Evolutionary conservation across 2,329 filamentous ascomycete species (phyloP).

Genomic region (Golovinomyces cichoracearum): DNA sequence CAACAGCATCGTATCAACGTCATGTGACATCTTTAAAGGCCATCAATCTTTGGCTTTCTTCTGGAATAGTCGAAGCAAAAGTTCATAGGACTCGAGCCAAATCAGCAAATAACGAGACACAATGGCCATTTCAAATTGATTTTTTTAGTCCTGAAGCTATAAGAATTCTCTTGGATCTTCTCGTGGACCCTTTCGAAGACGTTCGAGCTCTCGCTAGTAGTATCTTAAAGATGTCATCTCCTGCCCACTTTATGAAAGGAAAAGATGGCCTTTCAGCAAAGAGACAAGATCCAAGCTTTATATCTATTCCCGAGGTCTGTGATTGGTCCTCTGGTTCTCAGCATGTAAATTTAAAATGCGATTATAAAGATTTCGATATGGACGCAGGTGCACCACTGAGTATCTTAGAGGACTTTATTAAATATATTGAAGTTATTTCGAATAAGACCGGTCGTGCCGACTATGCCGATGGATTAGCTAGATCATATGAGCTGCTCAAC

Average conservation of each 20-base stretch:
- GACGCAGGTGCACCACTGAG: slow-evolving; percentile 1
- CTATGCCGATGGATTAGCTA: slow-evolving; percentile 73
- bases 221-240: slow-evolving; percentile 25
- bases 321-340: background rate
- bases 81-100: background rate
- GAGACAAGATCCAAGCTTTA: background rate
- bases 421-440: slow-evolving; percentile 30
- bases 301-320: background rate
- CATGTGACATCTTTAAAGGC: slow-evolving; percentile 61
- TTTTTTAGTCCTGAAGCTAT: slow-evolving; percentile 24
- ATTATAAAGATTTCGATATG: background rate
- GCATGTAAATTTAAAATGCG: background rate
- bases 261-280: background rate
- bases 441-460: slow-evolving; percentile 58
- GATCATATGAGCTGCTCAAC: slow-evolving; percentile 45
- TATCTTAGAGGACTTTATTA: slow-evolving; percentile 23
- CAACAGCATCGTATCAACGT: slow-evolving; percentile 69
- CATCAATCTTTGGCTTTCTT: slow-evolving; percentile 32
- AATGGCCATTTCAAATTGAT: slow-evolving; percentile 12
- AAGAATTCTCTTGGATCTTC: slow-evolving; percentile 45
- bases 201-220: slow-evolving; percentile 36
- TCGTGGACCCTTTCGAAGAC: slow-evolving; percentile 83
- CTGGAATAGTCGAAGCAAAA: slow-evolving; percentile 13
- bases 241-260: slow-evolving; percentile 10
- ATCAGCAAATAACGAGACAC: slow-evolving; percentile 4